Evolutionary conservation across 495 filamentous ascomycete genomes (phyloP), one percentile per base, ranked within the genome.

Genomic region (Penicillium antarcticum): DNA sequence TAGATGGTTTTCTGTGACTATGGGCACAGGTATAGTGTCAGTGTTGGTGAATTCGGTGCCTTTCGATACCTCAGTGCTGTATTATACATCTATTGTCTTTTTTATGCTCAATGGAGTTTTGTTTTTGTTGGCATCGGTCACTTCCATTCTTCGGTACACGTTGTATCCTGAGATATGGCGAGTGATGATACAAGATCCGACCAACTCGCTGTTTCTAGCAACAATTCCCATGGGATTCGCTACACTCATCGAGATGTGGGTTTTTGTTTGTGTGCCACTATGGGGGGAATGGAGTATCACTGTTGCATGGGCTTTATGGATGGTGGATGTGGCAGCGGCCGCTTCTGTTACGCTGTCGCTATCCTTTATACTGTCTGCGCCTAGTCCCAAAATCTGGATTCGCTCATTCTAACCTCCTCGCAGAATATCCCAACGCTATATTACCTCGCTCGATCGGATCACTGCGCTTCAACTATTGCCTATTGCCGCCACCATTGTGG

Each of bases 191-290:
- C 69, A 63, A 21, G 70, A 79, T 47, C 76, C 77, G 0, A 56
- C 49, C 10, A 73, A 78, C 36, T 73, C 69, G 3, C 55, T 77
- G 3, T 80, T 78, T 44, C 47, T 79, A 5, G 76, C 69, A 1
- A 77, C 75, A 0, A 51, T 73, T 8, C 77, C 77, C 2, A 78
- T 78, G 70, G 74, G 73, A 1, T 71, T 79, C 26, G 74, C 76
- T 0, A 80, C 77, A 0, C 60, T 79, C n/a, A 68, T 80, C 33
- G 72, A 79, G 50, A 71, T 77, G 67, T 72, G 70, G 58, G 56
- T 70, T 4, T 57, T 71, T 21, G 52, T 73, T 23, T 79, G 73
- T 48, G 75, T 76, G 12, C 75, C 74, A 1, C 45, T 48, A 6
- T 77, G 73, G 74, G 71, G 71, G 1, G 43, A 57, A 10, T 70